Conservation (phyloP, 192 early-diverging fungal genomes). For the Mortierella alpina region DNA sequence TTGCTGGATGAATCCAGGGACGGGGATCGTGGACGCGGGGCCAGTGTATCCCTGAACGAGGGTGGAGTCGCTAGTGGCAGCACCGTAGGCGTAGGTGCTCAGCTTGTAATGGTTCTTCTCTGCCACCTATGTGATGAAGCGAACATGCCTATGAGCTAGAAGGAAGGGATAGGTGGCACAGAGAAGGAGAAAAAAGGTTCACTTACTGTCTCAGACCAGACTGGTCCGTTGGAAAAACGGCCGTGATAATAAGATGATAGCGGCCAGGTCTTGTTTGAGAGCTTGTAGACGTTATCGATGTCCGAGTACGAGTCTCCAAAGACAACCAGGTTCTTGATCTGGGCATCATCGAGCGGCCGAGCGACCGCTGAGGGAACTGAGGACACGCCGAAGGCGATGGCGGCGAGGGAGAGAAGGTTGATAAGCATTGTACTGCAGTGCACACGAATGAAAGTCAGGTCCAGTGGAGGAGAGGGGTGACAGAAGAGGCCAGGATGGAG, state of each 20-base stretch:
- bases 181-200: background rate
- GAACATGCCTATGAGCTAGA: background rate
- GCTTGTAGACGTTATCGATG: conserved; percentile 53
- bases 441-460: background rate
- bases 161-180: background rate
- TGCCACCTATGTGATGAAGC: conserved; percentile 8
- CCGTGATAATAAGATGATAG: conserved; percentile 32
- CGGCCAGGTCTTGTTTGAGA: conserved; percentile 37
- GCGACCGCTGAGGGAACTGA: background rate
- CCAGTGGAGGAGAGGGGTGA: background rate
- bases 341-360: background rate
- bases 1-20: conserved; percentile 46
- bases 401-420: conserved; percentile 9
- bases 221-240: conserved; percentile 60
- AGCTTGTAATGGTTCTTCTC: conserved; percentile 19
- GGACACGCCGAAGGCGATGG: background rate
- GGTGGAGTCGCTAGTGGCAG: conserved; percentile 46
- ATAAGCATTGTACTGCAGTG: conserved; percentile 8
- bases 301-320: conserved; percentile 71
- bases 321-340: conserved; percentile 55
- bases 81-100: conserved; percentile 55
- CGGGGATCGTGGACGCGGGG: conserved; percentile 13
- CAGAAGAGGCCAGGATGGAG: background rate
- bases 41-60: conserved; percentile 40
- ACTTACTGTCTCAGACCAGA: conserved; percentile 59